Conservation (phyloP, 2,329 filamentous ascomycete genomes). For the Colletotrichum coccodes region DNA sequence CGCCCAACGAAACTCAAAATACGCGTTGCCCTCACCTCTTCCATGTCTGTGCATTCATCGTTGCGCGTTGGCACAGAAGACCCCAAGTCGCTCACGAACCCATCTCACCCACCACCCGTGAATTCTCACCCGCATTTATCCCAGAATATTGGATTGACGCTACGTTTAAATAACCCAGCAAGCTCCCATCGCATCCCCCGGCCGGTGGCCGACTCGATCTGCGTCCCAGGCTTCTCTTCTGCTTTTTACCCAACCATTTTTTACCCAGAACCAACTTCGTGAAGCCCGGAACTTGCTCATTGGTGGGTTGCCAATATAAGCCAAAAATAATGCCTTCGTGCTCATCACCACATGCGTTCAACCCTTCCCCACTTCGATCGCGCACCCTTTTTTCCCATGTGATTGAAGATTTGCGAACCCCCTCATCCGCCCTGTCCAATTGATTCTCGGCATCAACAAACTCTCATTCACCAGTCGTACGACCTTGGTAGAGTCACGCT, state of each 20-base stretch:
- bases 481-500: not conserved
- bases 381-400: not conserved
- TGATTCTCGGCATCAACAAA: not conserved
- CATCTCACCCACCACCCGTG: not conserved
- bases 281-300: not conserved
- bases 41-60: too few species aligned
- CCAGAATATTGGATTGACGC: not conserved
- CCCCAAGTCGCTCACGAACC: too few species aligned
- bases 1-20: not conserved
- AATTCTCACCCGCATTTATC: not conserved
- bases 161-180: not conserved
- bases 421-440: not conserved
- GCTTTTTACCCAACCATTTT: too few species aligned
- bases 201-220: not conserved
- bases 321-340: conserved; percentile 2
- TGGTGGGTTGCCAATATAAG: not conserved
- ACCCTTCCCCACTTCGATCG: conserved; percentile 36
- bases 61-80: too few species aligned
- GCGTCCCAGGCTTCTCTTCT: too few species aligned
- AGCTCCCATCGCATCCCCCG: not conserved
- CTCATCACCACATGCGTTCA: conserved; percentile 8
- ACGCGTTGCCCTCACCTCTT: too few species aligned
- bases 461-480: not conserved
- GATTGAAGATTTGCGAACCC: not conserved
- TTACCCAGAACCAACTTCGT: too few species aligned